Base-by-base conservation (phyloP, 2,329 filamentous ascomycete genomes). In the Epichloe glyceriae region DNA sequence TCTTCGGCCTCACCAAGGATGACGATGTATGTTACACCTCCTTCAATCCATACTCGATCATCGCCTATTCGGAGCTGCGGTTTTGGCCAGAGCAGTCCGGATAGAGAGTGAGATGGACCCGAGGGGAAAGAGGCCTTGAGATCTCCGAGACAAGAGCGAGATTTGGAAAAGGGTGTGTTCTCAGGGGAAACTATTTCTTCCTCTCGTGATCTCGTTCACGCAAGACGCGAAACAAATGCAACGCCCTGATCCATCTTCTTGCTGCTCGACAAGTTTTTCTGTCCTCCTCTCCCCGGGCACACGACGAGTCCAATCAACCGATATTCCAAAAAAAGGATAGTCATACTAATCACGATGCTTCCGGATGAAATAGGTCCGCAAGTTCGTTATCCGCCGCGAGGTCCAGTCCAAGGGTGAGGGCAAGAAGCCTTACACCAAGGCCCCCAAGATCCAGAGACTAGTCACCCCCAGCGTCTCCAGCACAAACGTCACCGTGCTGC, bases 1-100 rank as follows among this genome's bases (percentile, higher is more conserved):
- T 98, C 86, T 98, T 97, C 80, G 85, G 88, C 79, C 87, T 98
- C 83, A 91, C 85, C 87, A 97, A 97, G 90, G 90, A 97, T 85
- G 93, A 98, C 82, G 93, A 98, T 87, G 91, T 97, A 86, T 83
- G 87, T 89, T 66, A 66, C 72, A 68, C 66, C 69, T 70, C 74
- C 68, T 70, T 74, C 68, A 70, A 74, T 73, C 62, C 67, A 70
- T 70, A 70, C 67, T 69, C 67, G 65, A 74, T 84, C 80, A 80
- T 86, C 79, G 78, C 85, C 84, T 88, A 76, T 79, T 78, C 78
- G 66, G 68, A 69, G 64, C 71, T 73, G 70, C 70, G 67, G 59
- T 61, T 66, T 60, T 69, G 61, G 60, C 59, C 58, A 52, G 65
- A 63, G 65, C 70, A 70, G 70, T 67, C 68, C 62, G 70, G 71